Conservation (phyloP, 495 filamentous ascomycete species). For the Neurospora sp. region DNA sequence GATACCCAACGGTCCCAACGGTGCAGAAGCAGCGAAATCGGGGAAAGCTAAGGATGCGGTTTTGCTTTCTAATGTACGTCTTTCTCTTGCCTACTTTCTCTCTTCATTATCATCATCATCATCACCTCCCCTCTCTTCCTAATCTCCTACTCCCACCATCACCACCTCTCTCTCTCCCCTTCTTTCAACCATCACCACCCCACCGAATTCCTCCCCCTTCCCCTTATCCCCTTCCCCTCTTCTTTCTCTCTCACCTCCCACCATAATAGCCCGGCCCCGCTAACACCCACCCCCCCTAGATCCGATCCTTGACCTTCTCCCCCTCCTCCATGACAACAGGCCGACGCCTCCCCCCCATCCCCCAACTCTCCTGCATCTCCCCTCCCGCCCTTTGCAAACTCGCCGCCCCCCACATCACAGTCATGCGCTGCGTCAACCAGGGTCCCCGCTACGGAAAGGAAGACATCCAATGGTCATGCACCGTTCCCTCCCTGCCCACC, state of each 20-base stretch:
- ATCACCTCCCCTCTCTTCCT: neutral
- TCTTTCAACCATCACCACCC: constrained; percentile 1
- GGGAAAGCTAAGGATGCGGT: neutral
- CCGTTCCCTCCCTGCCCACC: constrained; percentile 55
- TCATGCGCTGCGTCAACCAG: constrained; percentile 81
- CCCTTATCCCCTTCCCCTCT: neutral
- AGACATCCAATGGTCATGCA: constrained; percentile 84
- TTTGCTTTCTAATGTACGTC: neutral
- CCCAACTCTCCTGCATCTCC: constrained; percentile 75
- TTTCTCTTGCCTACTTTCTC: neutral
- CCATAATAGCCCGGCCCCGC: too few relatives aligned
- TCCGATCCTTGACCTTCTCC: constrained; percentile 70
- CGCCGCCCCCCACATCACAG: constrained; percentile 51
- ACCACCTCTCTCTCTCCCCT: neutral
- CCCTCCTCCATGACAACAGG: constrained; percentile 50
- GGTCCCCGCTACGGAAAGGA: constrained; percentile 59
- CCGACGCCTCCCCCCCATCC: constrained; percentile 67
- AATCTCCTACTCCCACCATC: neutral
- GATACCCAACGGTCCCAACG: neutral
- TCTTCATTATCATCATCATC: neutral
- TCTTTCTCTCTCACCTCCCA: neutral
- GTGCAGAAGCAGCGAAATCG: neutral
- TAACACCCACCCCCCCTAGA: constrained; percentile 7
- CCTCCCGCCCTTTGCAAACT: constrained; percentile 52
- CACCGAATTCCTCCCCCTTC: constrained; percentile 5